Evolutionary conservation across 2,329 filamentous ascomycete genomes (phyloP), one percentile per base, ranked within the genome.

Genomic region (Diplodia seriata): DNA sequence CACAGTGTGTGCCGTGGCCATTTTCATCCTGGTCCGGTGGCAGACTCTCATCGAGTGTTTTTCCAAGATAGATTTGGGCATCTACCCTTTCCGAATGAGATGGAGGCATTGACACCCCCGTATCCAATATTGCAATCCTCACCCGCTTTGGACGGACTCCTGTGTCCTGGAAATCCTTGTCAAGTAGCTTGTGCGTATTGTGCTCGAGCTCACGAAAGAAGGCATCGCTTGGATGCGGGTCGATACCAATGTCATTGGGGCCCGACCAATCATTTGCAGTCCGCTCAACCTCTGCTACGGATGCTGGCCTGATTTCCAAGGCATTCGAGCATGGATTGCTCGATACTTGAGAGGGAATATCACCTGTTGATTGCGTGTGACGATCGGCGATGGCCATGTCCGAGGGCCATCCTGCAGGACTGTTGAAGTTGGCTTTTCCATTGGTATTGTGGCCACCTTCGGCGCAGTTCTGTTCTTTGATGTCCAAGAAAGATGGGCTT

Each of bases 1-100:
- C 67, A 11, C 49, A 66, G 49, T 72, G 70, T 6, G 70, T 71
- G 11, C 70, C 70, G 15, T 72, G 70, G 18, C 70, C 70, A 49
- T 71, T 47, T 8, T 18, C 23, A 55, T 68, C 66, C 33, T 64
- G 55, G 38, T 29, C 38, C 14, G 26, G 50, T 20, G 57, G n/a
- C 36, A 69, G 38, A n/a, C 49, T 2, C n/a, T 62, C 56, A 14
- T 51, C 56, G 15, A 43, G 26, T 2, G 4, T 31, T 11, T 18
- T 18, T 4, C 23, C 51, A 15, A 29, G 14, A 6, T 18, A 18
- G 11, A 54, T 54, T 8, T 6, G 51, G 51, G 23, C 26, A 7
- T 26, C 31, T 14, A 26, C 51, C 15, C 6, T 18, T 14, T 15
- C 11, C 2, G 18, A 15, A 15, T n/a, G 11, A 7, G 11, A 14